These are phyloP conservation scores for Tylopilus sp. DNA, from an alignment of 768 basidiomycete species.

Conservation along the genomic window DNA sequence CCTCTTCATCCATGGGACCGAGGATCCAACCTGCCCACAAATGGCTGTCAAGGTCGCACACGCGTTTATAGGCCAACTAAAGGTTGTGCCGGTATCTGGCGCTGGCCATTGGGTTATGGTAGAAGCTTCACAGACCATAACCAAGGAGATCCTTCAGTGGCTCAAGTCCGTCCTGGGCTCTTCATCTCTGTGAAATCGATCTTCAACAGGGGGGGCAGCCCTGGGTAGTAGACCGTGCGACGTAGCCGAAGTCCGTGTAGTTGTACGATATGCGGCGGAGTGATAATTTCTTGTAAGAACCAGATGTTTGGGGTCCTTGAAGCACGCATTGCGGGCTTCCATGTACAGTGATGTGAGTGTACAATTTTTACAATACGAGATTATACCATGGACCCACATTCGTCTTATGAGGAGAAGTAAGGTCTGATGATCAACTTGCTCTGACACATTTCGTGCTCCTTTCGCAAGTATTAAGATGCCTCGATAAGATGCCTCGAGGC, in stretches of 20 bases:
- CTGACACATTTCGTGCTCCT: background rate
- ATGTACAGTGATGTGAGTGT: background rate
- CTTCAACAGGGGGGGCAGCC: background rate
- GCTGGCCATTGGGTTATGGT: constrained; percentile 70
- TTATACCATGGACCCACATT: background rate
- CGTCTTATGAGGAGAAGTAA: background rate
- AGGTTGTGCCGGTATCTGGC: constrained; percentile 51
- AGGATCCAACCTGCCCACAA: constrained; percentile 47
- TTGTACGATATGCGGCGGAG: background rate
- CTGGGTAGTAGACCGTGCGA: no score
- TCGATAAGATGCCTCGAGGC: background rate
- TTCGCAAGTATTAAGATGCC: background rate
- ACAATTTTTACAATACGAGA: background rate
- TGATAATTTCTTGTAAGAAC: background rate
- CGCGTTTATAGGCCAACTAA: constrained; percentile 49
- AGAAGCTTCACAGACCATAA: constrained; percentile 55
- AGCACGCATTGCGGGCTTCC: background rate
- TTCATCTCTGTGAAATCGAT: constrained; percentile 7
- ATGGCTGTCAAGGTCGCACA: constrained; percentile 40
- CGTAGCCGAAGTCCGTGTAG: background rate
- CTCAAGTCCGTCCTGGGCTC: constrained; percentile 24
- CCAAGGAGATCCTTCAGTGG: constrained; percentile 47
- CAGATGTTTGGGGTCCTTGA: background rate
- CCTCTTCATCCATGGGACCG: constrained; percentile 57
- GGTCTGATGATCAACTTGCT: background rate